Percentiles rank a stretch among this genome's conserved stretches.
phyloP scores from a whole-genome alignment of 208 protist genomes.

The Leptomonas pyrrhocoris region DNA sequence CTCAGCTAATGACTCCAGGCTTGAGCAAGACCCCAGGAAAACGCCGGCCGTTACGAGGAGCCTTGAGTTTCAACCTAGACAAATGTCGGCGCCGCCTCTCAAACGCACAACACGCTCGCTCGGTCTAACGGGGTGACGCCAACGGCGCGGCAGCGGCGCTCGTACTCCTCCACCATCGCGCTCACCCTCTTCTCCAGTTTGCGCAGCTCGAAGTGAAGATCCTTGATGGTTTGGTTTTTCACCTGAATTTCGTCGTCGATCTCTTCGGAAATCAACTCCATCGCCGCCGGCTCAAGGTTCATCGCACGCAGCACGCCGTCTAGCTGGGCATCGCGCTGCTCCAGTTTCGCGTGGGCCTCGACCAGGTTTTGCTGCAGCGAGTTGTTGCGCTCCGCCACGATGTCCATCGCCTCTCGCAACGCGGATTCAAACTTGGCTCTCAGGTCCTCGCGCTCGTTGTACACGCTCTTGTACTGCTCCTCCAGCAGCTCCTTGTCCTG shows the following conservation, averaged over 20 bases:
- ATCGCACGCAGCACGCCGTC: conserved; percentile 90
- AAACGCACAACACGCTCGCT: conserved; percentile 45
- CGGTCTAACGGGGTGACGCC: conserved; percentile 57
- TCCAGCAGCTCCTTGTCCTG: conserved; percentile 92
- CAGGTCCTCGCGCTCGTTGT: conserved; percentile 95
- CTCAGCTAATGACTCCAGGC: too few relatives aligned
- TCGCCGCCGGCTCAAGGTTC: conserved; percentile 91
- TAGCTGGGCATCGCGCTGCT: conserved; percentile 90
- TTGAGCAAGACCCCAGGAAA: too few relatives aligned
- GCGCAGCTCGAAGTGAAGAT: conserved; percentile 95
- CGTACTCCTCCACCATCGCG: conserved; percentile 75
- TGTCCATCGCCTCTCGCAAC: conserved; percentile 87
- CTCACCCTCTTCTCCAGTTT: conserved; percentile 71
- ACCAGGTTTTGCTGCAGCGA: conserved; percentile 81
- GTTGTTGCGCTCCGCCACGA: conserved; percentile 85
- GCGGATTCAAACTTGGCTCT: conserved; percentile 92
- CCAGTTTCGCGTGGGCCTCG: conserved; percentile 70
- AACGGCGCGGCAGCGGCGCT: conserved; percentile 69
- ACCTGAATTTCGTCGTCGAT: conserved; percentile 91
- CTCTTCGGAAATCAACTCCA: conserved; percentile 85
- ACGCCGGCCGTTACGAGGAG: too few relatives aligned
- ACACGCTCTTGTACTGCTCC: conserved; percentile 87
- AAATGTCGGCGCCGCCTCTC: background rate
- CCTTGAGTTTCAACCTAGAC: background rate
- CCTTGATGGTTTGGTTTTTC: conserved; percentile 96